A percentile compares a stretch with the other conserved stretches of the same genome.
These are phyloP conservation scores for Nigrospora osmanthi DNA, from an alignment of 2,329 filamentous ascomycete species.

Conservation along the genomic window DNA sequence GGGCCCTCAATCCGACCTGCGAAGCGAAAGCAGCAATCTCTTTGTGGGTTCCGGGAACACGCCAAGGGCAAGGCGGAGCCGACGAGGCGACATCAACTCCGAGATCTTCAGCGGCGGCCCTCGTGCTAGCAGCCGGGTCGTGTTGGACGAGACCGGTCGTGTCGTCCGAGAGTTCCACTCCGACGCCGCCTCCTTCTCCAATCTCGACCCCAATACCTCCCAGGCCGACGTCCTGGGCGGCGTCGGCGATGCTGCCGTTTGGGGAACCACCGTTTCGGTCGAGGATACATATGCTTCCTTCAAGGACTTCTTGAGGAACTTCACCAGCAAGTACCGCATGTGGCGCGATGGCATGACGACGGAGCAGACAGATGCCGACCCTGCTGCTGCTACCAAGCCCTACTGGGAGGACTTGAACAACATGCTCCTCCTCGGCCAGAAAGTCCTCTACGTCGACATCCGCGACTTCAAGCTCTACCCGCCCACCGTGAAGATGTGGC, in stretches of 20 bases:
- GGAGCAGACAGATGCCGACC: slow-evolving; percentile 61
- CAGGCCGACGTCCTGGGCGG: slow-evolving; percentile 86
- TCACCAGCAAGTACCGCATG: slow-evolving; percentile 88
- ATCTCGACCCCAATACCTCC: slow-evolving; percentile 73
- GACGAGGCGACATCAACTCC: slow-evolving; percentile 82
- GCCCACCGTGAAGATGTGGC: slow-evolving; percentile 86
- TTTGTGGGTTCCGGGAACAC: slow-evolving; percentile 64
- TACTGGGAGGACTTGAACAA: slow-evolving; percentile 82
- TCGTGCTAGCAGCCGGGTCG: slow-evolving; percentile 43
- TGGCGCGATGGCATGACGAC: slow-evolving; percentile 79
- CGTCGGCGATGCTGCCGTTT: slow-evolving; percentile 74
- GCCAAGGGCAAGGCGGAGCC: slow-evolving; percentile 43
- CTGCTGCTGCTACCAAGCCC: slow-evolving; percentile 69
- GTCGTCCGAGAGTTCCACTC: slow-evolving; percentile 51
- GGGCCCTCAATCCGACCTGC: slow-evolving; percentile 60
- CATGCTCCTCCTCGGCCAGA: slow-evolving; percentile 82
- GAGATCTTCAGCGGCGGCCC: slow-evolving; percentile 57
- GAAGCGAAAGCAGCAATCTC: slow-evolving; percentile 77
- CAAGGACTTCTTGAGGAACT: slow-evolving; percentile 89
- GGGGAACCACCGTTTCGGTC: slow-evolving; percentile 96
- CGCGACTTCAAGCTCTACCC: slow-evolving; percentile 89
- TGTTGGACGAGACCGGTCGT: slow-evolving; percentile 51
- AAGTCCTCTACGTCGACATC: slow-evolving; percentile 79
- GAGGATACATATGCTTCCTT: slow-evolving; percentile 80
- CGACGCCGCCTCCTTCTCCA: slow-evolving; percentile 53